phyloP scores from a whole-genome alignment of 179 eudicot species.

The Corrigiola litoralis region DNA sequence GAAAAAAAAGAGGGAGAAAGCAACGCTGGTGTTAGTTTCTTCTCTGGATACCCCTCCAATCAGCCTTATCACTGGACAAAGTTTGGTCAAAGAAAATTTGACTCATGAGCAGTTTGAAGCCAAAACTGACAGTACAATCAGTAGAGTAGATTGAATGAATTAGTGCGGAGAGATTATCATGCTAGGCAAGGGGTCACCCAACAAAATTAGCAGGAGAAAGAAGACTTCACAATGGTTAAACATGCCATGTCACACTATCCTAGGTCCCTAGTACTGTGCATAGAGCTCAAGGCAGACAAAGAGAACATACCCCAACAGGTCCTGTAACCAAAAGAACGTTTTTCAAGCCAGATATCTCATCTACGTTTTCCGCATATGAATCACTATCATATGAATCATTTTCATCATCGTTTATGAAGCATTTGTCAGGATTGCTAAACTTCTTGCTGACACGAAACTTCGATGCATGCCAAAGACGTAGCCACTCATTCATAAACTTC shows the following conservation, averaged over 20 bases:
- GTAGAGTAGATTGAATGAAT: no score
- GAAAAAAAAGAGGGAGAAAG: not conserved
- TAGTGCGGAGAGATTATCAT: no score
- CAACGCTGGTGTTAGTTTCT: not conserved
- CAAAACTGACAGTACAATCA: constrained; percentile 6
- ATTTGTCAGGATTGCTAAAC: constrained; percentile 24
- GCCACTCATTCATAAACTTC: constrained; percentile 75
- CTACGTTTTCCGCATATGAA: constrained; percentile 40
- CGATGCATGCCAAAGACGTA: constrained; percentile 63
- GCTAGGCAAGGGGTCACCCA: no score
- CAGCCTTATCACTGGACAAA: no score
- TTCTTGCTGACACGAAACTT: constrained; percentile 42
- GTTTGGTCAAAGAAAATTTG: no score
- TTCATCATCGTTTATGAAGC: constrained; percentile 31
- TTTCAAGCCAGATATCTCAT: constrained; percentile 51
- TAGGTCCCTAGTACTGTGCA: no score
- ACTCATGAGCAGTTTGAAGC: not conserved
- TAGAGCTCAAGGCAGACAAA: not conserved
- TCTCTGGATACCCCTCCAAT: not conserved
- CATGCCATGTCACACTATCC: not conserved
- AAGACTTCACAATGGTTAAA: not conserved
- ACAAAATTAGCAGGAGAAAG: no score
- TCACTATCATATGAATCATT: constrained; percentile 42
- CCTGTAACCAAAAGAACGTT: constrained; percentile 90
- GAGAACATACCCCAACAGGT: constrained; percentile 87